Conservation (phyloP, 176 grass and related monocot genomes). For the Themeda triandra region DNA sequence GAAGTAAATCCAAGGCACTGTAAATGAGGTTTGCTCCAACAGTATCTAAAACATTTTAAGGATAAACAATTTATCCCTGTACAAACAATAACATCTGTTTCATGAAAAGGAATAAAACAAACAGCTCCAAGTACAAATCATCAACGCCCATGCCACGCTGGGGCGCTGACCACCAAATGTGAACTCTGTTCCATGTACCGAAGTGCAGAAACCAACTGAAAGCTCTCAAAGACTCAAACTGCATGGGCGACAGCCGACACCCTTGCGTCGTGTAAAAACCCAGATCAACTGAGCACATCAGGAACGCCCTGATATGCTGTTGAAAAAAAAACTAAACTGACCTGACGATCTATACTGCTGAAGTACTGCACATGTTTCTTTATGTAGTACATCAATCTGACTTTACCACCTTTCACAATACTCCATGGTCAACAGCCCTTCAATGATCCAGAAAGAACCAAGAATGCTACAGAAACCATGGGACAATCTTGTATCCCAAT, state of each 20-base stretch:
- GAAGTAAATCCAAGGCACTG: background rate
- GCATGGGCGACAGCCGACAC: background rate
- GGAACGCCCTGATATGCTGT: constrained; percentile 12
- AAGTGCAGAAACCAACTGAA: constrained; percentile 1
- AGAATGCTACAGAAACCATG: background rate
- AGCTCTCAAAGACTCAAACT: constrained; percentile 4
- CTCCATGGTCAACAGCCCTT: constrained; percentile 1
- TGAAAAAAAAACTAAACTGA: background rate
- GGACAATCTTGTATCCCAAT: constrained; percentile 24
- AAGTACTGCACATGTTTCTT: constrained; percentile 3
- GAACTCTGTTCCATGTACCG: constrained; percentile 14
- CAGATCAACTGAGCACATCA: background rate
- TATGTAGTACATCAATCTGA: background rate
- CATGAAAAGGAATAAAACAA: background rate
- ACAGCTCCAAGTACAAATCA: background rate
- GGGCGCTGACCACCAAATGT: constrained; percentile 2
- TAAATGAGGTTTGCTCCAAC: background rate
- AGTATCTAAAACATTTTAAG: background rate
- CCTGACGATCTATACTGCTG: background rate
- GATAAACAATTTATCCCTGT: background rate
- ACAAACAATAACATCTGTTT: background rate
- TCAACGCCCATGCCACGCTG: background rate
- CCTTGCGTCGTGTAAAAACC: background rate
- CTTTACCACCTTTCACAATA: constrained; percentile 13
- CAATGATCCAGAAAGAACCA: background rate